Conservation (phyloP, 495 filamentous ascomycete genomes). For the Penicillium daleae region DNA sequence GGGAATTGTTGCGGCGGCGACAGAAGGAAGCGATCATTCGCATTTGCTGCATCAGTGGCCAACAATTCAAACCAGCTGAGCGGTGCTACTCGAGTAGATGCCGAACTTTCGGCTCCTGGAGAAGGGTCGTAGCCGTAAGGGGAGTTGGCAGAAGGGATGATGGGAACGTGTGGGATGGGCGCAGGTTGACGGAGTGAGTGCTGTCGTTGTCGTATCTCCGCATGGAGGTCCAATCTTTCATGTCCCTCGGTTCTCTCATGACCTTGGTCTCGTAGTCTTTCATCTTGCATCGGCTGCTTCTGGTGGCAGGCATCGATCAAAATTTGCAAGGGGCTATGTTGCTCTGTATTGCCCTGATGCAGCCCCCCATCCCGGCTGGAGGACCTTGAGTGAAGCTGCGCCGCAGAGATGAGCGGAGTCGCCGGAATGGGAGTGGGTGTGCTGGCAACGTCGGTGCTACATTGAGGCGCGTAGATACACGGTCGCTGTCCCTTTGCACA, state of each 20-base stretch:
- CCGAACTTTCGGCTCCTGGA: conserved; percentile 32
- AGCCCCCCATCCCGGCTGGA: background rate
- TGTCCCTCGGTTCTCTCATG: background rate
- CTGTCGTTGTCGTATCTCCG: background rate
- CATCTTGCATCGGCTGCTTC: conserved; percentile 19
- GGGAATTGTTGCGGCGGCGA: conserved; percentile 26
- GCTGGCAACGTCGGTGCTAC: background rate
- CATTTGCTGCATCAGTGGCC: conserved; percentile 35
- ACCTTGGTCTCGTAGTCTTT: background rate
- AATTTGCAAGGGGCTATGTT: conserved; percentile 27
- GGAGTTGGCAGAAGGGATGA: conserved; percentile 3
- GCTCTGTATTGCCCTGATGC: background rate
- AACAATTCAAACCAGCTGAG: conserved; percentile 39
- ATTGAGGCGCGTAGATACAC: conserved; percentile 26
- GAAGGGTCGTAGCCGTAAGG: conserved; percentile 24
- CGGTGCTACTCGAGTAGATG: conserved; percentile 25
- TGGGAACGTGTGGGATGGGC: background rate
- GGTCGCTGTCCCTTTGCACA: conserved; percentile 37
- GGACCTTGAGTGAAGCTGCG: background rate
- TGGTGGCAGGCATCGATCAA: conserved; percentile 35
- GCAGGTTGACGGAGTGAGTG: background rate
- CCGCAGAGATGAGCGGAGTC: background rate
- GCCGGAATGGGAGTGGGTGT: background rate
- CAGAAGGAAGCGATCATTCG: conserved; percentile 29
- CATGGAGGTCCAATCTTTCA: background rate